Conservation (phyloP, 768 basidiomycete species). For the Boletus speciosus region DNA sequence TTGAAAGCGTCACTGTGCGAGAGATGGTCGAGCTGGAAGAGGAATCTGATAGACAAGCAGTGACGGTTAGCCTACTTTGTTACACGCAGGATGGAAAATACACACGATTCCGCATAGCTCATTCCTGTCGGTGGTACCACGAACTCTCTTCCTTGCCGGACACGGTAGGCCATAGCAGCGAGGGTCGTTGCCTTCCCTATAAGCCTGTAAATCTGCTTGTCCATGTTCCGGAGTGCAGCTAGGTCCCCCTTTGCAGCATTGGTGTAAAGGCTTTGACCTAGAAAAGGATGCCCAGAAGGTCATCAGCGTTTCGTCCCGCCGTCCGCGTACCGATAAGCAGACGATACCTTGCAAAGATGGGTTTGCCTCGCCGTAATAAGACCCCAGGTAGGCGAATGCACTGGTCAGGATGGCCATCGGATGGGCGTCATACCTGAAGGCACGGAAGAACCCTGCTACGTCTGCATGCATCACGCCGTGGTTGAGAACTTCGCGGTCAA, state of each 20-base stretch:
- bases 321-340: not conserved
- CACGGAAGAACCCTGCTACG: slow-evolving; percentile 63
- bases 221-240: slow-evolving; percentile 73
- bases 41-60: slow-evolving; percentile 47
- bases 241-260: slow-evolving; percentile 62
- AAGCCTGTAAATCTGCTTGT: slow-evolving; percentile 86
- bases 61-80: not conserved
- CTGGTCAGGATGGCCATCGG: slow-evolving; percentile 90
- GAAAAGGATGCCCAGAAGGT: not conserved
- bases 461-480: slow-evolving; percentile 69
- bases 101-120: slow-evolving; percentile 78
- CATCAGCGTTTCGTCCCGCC: slow-evolving; percentile 1
- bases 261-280: slow-evolving; percentile 78
- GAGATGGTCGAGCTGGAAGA: slow-evolving; percentile 88
- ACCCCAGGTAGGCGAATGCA: slow-evolving; percentile 84
- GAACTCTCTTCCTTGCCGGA: slow-evolving; percentile 87
- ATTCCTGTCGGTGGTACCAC: slow-evolving; percentile 79
- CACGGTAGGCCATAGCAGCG: slow-evolving; percentile 93
- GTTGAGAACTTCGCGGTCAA: slow-evolving; percentile 74
- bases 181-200: slow-evolving; percentile 88
- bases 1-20: slow-evolving; percentile 31
- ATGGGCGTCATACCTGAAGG: slow-evolving; percentile 87
- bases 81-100: not conserved
- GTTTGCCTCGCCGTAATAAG: slow-evolving; percentile 85
- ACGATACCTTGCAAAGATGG: slow-evolving; percentile 73